phyloP scores from a whole-genome alignment of 768 basidiomycete genomes.

The Phylloporus arenicola region DNA sequence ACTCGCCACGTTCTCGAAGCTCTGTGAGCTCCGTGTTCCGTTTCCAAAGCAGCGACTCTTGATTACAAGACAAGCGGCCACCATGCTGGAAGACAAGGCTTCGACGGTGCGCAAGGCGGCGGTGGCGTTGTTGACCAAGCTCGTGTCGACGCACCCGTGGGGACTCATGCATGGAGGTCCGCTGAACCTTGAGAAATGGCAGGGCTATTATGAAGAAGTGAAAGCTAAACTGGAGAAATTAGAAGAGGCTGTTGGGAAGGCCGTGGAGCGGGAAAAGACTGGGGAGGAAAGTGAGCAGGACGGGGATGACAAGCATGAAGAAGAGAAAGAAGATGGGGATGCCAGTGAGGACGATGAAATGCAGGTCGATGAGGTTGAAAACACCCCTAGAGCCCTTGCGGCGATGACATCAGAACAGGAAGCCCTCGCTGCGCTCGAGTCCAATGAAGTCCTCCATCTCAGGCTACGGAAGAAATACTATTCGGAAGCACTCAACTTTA shows the following conservation, averaged over 20 bases:
- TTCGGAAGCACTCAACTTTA: conserved; percentile 79
- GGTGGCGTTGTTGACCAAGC: conserved; percentile 64
- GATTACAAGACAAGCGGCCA: conserved; percentile 72
- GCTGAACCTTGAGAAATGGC: conserved; percentile 67
- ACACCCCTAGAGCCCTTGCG: conserved; percentile 38
- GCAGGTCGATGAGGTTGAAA: conserved; percentile 20
- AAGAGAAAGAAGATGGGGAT: conserved; percentile 37
- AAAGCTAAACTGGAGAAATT: conserved; percentile 62
- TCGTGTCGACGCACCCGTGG: conserved; percentile 87
- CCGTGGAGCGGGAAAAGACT: conserved; percentile 27
- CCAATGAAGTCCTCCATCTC: conserved; percentile 58
- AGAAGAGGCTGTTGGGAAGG: conserved; percentile 45
- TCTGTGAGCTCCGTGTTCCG: conserved; percentile 72
- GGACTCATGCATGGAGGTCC: conserved; percentile 78
- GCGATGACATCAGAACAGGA: conserved; percentile 67
- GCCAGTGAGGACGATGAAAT: conserved; percentile 33
- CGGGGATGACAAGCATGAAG: conserved; percentile 24
- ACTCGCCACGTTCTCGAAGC: conserved; percentile 64
- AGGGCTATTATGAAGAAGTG: conserved; percentile 61
- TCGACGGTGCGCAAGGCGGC: conserved; percentile 84
- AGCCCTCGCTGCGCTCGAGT: conserved; percentile 62
- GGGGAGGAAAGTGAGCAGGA: conserved; percentile 10
- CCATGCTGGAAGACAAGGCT: conserved; percentile 84
- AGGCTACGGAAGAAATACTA: conserved; percentile 82
- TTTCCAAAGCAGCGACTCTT: conserved; percentile 82